phyloP scores from a whole-genome alignment of 2,329 filamentous ascomycete species.

The Penicillium carneum region DNA sequence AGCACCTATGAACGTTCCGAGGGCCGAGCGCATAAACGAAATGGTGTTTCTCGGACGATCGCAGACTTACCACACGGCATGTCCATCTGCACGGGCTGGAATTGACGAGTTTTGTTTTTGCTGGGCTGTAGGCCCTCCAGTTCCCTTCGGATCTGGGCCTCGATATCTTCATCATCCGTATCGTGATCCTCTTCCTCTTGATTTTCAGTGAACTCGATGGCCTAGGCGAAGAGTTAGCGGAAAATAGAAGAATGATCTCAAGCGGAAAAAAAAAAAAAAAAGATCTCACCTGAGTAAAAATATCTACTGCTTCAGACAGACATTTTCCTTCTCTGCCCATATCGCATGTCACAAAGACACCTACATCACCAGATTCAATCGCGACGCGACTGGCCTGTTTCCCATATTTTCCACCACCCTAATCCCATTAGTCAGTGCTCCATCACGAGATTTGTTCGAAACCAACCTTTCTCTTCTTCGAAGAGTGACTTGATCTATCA shows the following conservation, averaged over 20 bases:
- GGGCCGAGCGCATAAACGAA: constrained; percentile 20
- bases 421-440: constrained; percentile 12
- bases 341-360: constrained; percentile 69
- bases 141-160: constrained; percentile 67
- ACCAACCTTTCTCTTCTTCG: constrained; percentile 48
- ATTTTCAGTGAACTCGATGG: constrained; percentile 20
- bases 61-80: constrained; percentile 55
- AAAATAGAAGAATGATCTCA: background rate
- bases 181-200: constrained; percentile 38
- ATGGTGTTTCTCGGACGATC: background rate
- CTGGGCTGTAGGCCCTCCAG: constrained; percentile 61
- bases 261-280: background rate
- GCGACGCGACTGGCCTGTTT: constrained; percentile 35
- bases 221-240: constrained; percentile 24
- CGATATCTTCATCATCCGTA: constrained; percentile 61
- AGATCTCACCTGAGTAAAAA: constrained; percentile 61
- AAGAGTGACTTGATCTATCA: constrained; percentile 30
- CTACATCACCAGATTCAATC: constrained; percentile 61
- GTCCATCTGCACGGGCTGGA: constrained; percentile 62
- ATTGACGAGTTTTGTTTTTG: constrained; percentile 56
- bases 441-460: background rate
- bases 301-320: constrained; percentile 63
- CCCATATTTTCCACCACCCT: constrained; percentile 44
- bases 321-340: constrained; percentile 68
- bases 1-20: constrained; percentile 32